Evolutionary conservation across 306 rosid species (phyloP).

Genomic region (Trifolium pratense): DNA sequence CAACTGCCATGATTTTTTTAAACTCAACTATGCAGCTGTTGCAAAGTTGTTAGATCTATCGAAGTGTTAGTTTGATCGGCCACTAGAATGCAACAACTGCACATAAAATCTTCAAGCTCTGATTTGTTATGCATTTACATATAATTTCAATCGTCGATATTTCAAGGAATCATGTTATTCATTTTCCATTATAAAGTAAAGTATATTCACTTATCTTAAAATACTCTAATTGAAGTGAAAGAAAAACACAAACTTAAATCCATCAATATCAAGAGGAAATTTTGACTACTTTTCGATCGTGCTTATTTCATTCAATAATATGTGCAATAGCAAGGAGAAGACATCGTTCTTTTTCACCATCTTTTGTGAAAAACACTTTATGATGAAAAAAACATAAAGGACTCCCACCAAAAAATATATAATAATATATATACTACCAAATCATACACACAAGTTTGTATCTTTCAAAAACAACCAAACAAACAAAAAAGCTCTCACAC

Average conservation of each 20-base stretch:
- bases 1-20: background rate
- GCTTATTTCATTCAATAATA: conserved; percentile 27
- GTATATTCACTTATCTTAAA: background rate
- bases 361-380: conserved; percentile 39
- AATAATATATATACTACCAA: conserved; percentile 37
- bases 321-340: conserved; percentile 26
- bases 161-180: background rate
- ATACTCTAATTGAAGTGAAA: background rate
- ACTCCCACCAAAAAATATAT: conserved; percentile 36
- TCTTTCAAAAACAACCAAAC: conserved; percentile 48
- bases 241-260: background rate
- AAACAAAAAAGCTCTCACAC: conserved; percentile 37
- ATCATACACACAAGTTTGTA: conserved; percentile 47
- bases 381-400: conserved; percentile 39
- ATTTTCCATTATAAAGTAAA: too few species aligned
- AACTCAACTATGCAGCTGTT: background rate
- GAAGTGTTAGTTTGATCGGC: background rate
- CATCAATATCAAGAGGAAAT: conserved; percentile 25
- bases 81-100: background rate
- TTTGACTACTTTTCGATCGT: conserved; percentile 39
- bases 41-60: background rate
- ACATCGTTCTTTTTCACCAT: conserved; percentile 44
- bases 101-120: background rate
- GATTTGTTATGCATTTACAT: background rate
- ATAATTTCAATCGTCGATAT: background rate